Base-by-base conservation (phyloP, 1,284 basidiomycete species). In the Neonothopanus nambi region DNA sequence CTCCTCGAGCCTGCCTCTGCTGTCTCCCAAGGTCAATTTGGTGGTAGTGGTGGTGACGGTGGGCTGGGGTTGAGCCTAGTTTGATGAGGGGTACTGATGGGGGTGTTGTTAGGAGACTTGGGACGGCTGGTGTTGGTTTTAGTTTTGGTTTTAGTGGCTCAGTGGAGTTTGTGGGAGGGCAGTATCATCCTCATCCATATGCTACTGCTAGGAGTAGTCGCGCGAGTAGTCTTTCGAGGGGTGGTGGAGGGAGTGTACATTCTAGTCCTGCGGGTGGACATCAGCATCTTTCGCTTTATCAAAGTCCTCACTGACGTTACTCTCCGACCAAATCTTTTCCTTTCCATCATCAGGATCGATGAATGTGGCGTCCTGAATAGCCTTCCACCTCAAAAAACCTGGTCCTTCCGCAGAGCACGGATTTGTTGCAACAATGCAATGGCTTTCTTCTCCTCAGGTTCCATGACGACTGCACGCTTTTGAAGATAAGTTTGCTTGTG, bases 271-370 rank as follows among this genome's bases (percentile, higher is more conserved):
- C 55, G 37, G 48, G 21, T 76, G 57, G 3, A 73, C 67, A 17
- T 72, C 70, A 12, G 73, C 74, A 5, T 70, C 74, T 55, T 72
- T 67, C 53, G 30, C 30, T 11, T 33, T 83, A 65, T 90, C 82
- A 65, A 90, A 89, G 67, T 93, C 91, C 66, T 93, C 91, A 2
- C 85, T 89, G 3, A 94, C 92, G 62, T 92, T 91, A 15, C 75
- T 70, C 71, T 93, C 89, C 26, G 81, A 86, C 92, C 92, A 94
- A 57, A 91, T 85, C 39, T 52, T 52, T 24, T 40, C 48, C 39
- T 42, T n/a, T n/a, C n/a, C n/a, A n/a, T n/a, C n/a, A n/a, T n/a
- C n/a, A n/a, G n/a, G n/a, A n/a, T n/a, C n/a, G n/a, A n/a, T n/a
- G n/a, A n/a, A n/a, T n/a, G n/a, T n/a, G n/a, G n/a, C n/a, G n/a